A percentile compares a stretch with the other conserved stretches of the same genome.
Conservation (phyloP, 805 yeast genomes). For the Teunomyces cretensis region DNA sequence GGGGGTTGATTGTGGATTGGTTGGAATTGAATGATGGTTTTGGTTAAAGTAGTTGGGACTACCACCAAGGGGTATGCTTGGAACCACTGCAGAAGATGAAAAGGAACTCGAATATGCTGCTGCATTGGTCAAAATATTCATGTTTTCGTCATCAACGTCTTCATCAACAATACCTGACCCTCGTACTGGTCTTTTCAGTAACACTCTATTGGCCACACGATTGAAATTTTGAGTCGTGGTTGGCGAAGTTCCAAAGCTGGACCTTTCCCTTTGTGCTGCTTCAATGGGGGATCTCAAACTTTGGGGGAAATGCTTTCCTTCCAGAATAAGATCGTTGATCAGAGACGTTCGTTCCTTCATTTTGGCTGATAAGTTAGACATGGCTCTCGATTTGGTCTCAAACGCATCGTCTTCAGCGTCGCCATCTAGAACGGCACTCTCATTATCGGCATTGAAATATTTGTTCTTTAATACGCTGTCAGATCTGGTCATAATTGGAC, state of each 20-base stretch:
- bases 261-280: not conserved
- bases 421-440: slow-evolving; percentile 23
- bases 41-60: slow-evolving; percentile 9
- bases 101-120: slow-evolving; percentile 8
- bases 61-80: slow-evolving; percentile 2
- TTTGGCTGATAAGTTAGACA: not conserved
- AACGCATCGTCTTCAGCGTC: slow-evolving; percentile 14
- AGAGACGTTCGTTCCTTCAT: not conserved
- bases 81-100: not conserved
- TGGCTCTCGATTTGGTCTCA: slow-evolving; percentile 1
- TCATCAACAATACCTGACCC: not conserved
- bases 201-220: not conserved
- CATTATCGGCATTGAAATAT: slow-evolving; percentile 15
- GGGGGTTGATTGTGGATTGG: not conserved
- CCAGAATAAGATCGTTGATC: slow-evolving; percentile 1
- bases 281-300: slow-evolving; percentile 8
- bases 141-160: slow-evolving; percentile 39
- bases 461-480: slow-evolving; percentile 6
- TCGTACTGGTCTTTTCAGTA: not conserved
- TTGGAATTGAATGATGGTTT: slow-evolving; percentile 2
- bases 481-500: slow-evolving; percentile 13
- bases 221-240: not conserved
- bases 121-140: slow-evolving; percentile 18
- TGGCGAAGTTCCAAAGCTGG: slow-evolving; percentile 4
- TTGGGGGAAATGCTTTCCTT: slow-evolving; percentile 6